Base-by-base conservation (phyloP, 2,329 filamentous ascomycete species). In the Pseudogymnoascus sp. region DNA sequence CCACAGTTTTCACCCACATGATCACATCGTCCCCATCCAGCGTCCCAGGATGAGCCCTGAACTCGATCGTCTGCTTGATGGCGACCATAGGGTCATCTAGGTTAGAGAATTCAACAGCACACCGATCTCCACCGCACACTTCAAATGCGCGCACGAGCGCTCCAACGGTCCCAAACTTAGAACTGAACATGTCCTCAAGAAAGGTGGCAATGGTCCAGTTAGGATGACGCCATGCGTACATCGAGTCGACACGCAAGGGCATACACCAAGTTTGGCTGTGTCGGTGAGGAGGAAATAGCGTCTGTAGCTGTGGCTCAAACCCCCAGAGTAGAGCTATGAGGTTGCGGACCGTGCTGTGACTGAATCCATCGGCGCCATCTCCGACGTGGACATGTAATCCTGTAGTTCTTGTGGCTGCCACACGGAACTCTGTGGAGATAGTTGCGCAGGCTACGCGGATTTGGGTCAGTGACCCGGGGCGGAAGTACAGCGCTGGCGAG, bases 381-480 rank as follows among this genome's bases (percentile, higher is more conserved):
- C 72, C 72, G 23, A 75, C 65, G 60, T 76, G 73, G 16, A 75
- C 67, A 56, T 75, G 73, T 0, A 73, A 34, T 0, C 70, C 72
- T 25, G 66, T 67, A 2, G 61, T 64, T 3, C 62, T 23, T 60
- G 73, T 73, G 42, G 63, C 61, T n/a, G 66, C 59, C 6, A 73
- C 37, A 5, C 68, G 63, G 60, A 70, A 70, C 1, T 28, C 66
- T 0, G 46, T 53, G 8, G 37, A 37, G 11, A 71, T n/a, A 6
- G 67, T 10, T 3, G 37, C 14, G 23, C 63, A 66, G 1, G 65
- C 63, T 0, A 18, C 18, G n/a, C 59, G 21, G 12, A 70, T 59
- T 6, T 65, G 61, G 8, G 44, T 21, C 14, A 70, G 34, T 2
- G 66, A 59, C 6, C 60, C 62, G 0, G 38, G n/a, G 7, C 11